A percentile compares a stretch with the other conserved stretches of the same genome.
phyloP scores from a whole-genome alignment of 257 asterid genomes.

The Solanum chmielewskii region DNA sequence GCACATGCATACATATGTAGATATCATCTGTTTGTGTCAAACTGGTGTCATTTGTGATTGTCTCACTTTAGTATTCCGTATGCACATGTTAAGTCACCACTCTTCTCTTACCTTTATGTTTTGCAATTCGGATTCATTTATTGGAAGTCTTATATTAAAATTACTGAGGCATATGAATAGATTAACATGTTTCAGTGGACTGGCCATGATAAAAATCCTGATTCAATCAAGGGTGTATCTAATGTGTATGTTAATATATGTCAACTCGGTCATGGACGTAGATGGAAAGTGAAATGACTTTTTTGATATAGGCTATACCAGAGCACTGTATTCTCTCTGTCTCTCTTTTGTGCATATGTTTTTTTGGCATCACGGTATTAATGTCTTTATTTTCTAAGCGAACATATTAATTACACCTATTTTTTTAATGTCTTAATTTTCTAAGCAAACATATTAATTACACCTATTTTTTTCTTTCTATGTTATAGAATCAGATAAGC shows the following conservation, averaged over 20 bases:
- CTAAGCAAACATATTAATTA: background rate
- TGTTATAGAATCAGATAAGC: background rate
- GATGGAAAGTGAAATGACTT: background rate
- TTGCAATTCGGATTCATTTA: background rate
- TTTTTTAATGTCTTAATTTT: background rate
- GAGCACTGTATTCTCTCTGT: background rate
- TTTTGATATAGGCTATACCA: background rate
- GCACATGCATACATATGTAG: background rate
- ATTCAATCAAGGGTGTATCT: background rate
- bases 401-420: background rate
- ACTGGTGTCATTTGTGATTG: background rate
- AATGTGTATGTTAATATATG: background rate
- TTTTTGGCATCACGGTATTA: background rate
- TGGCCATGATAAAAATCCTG: background rate
- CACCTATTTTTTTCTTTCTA: background rate
- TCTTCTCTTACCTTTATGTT: background rate
- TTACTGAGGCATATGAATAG: background rate
- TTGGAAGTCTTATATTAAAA: background rate
- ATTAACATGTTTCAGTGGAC: background rate
- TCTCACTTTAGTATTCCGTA: background rate
- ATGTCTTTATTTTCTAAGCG: background rate
- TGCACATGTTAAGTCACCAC: background rate
- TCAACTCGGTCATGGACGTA: background rate
- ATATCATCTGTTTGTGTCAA: background rate
- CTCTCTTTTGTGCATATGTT: background rate